Percentiles rank a stretch among this genome's conserved stretches.
phyloP scores from a whole-genome alignment of 352 stramenopile species.

The Pythium dissimile region DNA sequence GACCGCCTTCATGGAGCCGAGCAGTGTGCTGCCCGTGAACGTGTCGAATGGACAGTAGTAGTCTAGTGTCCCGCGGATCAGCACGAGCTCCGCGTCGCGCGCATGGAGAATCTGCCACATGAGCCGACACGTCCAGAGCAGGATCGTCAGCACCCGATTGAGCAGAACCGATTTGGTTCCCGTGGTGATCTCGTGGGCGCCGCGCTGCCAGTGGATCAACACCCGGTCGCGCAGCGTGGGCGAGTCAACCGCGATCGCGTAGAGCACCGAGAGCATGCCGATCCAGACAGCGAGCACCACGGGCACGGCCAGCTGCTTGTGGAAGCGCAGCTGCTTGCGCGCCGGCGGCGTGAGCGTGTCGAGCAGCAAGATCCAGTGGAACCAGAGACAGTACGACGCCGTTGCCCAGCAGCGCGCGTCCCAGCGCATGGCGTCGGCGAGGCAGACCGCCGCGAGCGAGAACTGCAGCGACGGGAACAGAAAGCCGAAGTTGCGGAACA shows the following conservation, averaged over 20 bases:
- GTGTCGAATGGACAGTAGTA: constrained; percentile 19
- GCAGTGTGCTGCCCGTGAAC: constrained; percentile 2
- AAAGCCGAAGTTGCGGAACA: constrained; percentile 17
- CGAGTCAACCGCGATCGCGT: constrained; percentile 15
- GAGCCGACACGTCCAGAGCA: constrained; percentile 14
- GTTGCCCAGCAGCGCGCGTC: constrained; percentile 14
- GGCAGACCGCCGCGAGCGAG: constrained; percentile 5
- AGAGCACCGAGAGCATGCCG: constrained; percentile 7
- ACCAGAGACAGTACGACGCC: constrained; percentile 17
- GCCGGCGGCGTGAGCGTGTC: constrained; percentile 13
- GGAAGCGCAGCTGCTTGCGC: constrained; percentile 2
- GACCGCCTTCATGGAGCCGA: neutral
- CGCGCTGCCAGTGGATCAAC: neutral
- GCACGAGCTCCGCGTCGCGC: constrained; percentile 13
- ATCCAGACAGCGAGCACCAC: constrained; percentile 17
- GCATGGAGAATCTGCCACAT: constrained; percentile 10
- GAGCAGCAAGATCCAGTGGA: constrained; percentile 20
- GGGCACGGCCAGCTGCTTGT: constrained; percentile 4
- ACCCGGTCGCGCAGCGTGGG: constrained; percentile 2
- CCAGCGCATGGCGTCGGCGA: constrained; percentile 14
- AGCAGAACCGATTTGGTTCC: constrained; percentile 16
- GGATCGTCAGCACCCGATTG: constrained; percentile 16
- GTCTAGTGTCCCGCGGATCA: constrained; percentile 12
- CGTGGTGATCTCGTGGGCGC: neutral
- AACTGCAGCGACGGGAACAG: constrained; percentile 22